Conservation (phyloP, 768 basidiomycete species). For the Termitomyces sp. region DNA sequence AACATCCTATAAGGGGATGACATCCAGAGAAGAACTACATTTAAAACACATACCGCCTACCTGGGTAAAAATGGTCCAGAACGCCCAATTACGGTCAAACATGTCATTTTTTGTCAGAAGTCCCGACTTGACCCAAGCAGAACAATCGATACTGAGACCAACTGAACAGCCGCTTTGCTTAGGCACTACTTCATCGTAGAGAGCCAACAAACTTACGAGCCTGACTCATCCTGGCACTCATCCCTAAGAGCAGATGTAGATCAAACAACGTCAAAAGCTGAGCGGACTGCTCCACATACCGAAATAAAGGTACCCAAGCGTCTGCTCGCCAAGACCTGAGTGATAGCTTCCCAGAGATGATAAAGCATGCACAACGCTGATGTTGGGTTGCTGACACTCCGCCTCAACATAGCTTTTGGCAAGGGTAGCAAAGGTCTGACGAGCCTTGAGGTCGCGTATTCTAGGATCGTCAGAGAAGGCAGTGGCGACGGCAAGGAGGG, state of each 20-base stretch:
- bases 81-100: conserved; percentile 54
- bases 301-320: conserved; percentile 42
- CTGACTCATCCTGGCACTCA: conserved; percentile 54
- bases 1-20: conserved; percentile 37
- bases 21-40: neutral
- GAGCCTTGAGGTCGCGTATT: conserved; percentile 35
- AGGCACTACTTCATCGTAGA: neutral
- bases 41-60: conserved; percentile 18
- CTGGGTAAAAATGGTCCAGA: conserved; percentile 55
- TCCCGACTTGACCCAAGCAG: conserved; percentile 49
- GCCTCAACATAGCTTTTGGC: conserved; percentile 43
- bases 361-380: conserved; percentile 39
- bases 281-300: conserved; percentile 22
- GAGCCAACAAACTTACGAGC: conserved; percentile 38
- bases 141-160: conserved; percentile 52
- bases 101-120: conserved; percentile 47
- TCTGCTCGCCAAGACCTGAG: conserved; percentile 42
- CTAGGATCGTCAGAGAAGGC: conserved; percentile 40
- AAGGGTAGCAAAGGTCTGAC: conserved; percentile 34
- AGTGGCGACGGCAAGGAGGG: conserved; percentile 42
- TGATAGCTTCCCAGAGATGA: conserved; percentile 39
- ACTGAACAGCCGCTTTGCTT: conserved; percentile 27
- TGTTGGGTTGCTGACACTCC: conserved; percentile 40
- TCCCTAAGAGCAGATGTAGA: conserved; percentile 28
- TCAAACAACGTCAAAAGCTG: conserved; percentile 1